A percentile compares a stretch with the other conserved stretches of the same genome.
Conservation (phyloP, 805 yeast genomes). For the Pichia nakasei region DNA sequence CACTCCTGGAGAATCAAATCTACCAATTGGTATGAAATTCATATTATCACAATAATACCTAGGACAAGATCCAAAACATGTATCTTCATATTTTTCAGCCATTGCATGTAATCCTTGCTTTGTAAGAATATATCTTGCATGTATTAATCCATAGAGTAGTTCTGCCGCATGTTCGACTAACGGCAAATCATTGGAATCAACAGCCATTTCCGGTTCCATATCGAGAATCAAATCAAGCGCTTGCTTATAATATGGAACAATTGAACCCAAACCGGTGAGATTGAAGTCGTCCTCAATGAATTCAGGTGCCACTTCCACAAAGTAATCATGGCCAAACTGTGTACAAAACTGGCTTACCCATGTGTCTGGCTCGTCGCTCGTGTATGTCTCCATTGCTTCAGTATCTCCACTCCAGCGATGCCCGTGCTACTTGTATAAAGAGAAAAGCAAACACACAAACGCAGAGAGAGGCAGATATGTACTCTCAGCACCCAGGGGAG, state of each 20-base stretch:
- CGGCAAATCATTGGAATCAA: slow-evolving; percentile 59
- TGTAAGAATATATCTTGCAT: slow-evolving; percentile 82
- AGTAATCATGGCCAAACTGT: slow-evolving; percentile 77
- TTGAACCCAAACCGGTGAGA: slow-evolving; percentile 75
- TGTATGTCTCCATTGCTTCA: slow-evolving; percentile 14
- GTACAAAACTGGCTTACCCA: slow-evolving; percentile 82
- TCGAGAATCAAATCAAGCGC: slow-evolving; percentile 88
- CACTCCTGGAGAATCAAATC: slow-evolving; percentile 82
- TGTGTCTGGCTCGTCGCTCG: slow-evolving; percentile 50
- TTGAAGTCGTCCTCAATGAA: slow-evolving; percentile 96
- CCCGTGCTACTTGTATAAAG: too few relatives aligned
- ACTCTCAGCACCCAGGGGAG: too few relatives aligned
- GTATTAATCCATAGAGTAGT: slow-evolving; percentile 85
- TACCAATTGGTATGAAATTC: slow-evolving; percentile 85
- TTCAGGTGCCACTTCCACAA: slow-evolving; percentile 85
- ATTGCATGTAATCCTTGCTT: slow-evolving; percentile 82
- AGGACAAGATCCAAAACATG: slow-evolving; percentile 88
- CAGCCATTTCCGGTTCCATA: slow-evolving; percentile 55
- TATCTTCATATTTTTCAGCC: slow-evolving; percentile 90
- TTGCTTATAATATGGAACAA: slow-evolving; percentile 86
- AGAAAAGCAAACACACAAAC: too few relatives aligned
- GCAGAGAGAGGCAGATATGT: too few relatives aligned
- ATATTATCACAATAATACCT: slow-evolving; percentile 83
- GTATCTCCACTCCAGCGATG: too few relatives aligned
- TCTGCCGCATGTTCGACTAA: slow-evolving; percentile 86